phyloP scores from a whole-genome alignment of 192 early-diverging fungal genomes.

The Podila verticillata region DNA sequence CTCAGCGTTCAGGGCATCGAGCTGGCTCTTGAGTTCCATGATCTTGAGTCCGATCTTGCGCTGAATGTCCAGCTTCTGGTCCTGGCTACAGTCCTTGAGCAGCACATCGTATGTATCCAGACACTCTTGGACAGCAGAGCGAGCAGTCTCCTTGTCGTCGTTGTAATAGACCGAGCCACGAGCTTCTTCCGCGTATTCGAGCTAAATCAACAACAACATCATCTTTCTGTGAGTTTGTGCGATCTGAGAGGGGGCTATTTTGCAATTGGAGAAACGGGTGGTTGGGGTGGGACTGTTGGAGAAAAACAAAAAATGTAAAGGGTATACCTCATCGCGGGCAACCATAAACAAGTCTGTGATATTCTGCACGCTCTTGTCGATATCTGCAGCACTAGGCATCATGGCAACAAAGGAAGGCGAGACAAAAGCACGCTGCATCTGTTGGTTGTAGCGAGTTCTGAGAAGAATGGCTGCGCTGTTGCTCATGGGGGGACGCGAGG shows the following conservation, averaged over 20 bases:
- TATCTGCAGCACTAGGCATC: conserved; percentile 7
- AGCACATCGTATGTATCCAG: conserved; percentile 30
- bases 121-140: conserved; percentile 46
- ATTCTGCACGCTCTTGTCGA: conserved; percentile 42
- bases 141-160: conserved; percentile 51
- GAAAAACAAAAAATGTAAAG: not conserved
- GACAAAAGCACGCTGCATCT: conserved; percentile 13
- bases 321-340: conserved; percentile 43
- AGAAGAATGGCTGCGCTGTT: not conserved
- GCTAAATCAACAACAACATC: conserved; percentile 2
- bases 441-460: not conserved
- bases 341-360: conserved; percentile 45
- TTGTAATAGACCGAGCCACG: conserved; percentile 56
- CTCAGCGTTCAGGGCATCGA: conserved; percentile 45
- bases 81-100: conserved; percentile 27
- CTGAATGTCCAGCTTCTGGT: conserved; percentile 45
- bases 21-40: conserved; percentile 49
- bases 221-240: no score
- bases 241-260: no score
- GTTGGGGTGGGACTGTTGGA: not conserved
- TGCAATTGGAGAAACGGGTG: not conserved
- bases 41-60: conserved; percentile 54
- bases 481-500: not conserved
- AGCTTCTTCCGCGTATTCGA: conserved; percentile 54
- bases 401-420: conserved; percentile 4